Evolutionary conservation across 352 stramenopile species (phyloP).

Genomic region (Phytophthora citricola): DNA sequence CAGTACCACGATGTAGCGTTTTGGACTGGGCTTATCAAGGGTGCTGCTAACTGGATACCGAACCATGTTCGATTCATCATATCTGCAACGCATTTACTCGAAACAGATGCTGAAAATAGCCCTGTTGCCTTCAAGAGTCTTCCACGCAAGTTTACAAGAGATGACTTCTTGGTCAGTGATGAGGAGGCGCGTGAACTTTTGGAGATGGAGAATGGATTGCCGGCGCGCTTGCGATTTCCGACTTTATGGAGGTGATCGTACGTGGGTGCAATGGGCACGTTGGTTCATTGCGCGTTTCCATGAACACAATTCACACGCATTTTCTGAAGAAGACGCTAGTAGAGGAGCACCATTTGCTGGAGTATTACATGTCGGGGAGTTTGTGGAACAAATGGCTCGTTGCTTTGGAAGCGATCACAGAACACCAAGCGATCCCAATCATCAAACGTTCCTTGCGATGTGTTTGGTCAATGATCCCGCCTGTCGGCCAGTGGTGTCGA

Average conservation of each 20-base stretch:
- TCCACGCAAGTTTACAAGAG: constrained; percentile 15
- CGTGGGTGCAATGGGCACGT: constrained; percentile 29
- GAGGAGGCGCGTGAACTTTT: constrained; percentile 14
- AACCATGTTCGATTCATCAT: constrained; percentile 14
- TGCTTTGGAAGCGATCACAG: not conserved
- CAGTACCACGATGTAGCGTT: constrained; percentile 15
- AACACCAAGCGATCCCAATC: not conserved
- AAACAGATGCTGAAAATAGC: constrained; percentile 1
- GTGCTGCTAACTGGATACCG: constrained; percentile 4
- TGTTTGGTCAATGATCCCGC: not conserved
- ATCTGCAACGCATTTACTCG: constrained; percentile 19
- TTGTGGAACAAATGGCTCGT: constrained; percentile 4
- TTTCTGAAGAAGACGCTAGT: not conserved
- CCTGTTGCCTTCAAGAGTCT: constrained; percentile 14
- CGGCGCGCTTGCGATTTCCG: not conserved
- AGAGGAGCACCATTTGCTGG: constrained; percentile 10
- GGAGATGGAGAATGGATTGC: constrained; percentile 12
- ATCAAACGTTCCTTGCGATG: not conserved
- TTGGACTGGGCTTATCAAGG: constrained; percentile 13
- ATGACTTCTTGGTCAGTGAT: constrained; percentile 27
- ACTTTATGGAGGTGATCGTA: constrained; percentile 23
- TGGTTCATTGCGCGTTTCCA: constrained; percentile 19
- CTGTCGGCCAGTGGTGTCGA: not conserved
- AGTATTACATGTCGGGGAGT: constrained; percentile 3
- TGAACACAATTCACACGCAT: constrained; percentile 7